These are phyloP conservation scores for Sporothrix inflata DNA, from an alignment of 2,329 filamentous ascomycete genomes.

Conservation along the genomic window DNA sequence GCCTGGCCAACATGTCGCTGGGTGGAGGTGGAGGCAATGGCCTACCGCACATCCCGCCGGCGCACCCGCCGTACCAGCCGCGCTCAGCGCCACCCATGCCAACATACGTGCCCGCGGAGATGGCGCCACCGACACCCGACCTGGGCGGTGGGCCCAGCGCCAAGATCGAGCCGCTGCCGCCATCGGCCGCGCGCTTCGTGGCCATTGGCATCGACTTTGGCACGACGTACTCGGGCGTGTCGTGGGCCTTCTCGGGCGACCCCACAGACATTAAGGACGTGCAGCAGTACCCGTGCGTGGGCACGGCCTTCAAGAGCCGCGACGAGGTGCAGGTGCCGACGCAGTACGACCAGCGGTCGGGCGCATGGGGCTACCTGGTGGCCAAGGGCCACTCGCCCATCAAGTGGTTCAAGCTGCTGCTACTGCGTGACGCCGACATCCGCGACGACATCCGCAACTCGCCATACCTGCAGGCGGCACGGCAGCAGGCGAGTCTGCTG, in stretches of 20 bases:
- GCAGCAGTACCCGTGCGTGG: constrained; percentile 17
- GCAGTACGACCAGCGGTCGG: constrained; percentile 21
- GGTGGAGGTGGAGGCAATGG: not conserved
- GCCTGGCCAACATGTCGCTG: not conserved
- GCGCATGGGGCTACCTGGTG: constrained; percentile 25
- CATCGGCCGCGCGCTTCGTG: constrained; percentile 22
- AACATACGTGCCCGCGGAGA: not conserved
- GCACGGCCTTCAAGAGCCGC: constrained; percentile 31
- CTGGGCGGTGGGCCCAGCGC: not conserved
- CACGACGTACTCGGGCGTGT: constrained; percentile 32
- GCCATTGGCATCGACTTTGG: constrained; percentile 34
- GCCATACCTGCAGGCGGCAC: constrained; percentile 22
- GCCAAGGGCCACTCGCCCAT: constrained; percentile 23
- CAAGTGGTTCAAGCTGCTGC: constrained; percentile 33
- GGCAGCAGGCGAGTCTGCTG: not conserved
- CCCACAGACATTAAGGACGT: constrained; percentile 24
- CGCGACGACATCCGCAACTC: constrained; percentile 27
- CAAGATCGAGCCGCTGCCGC: constrained; percentile 2
- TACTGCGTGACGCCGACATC: constrained; percentile 31
- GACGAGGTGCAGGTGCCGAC: constrained; percentile 32
- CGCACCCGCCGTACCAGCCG: not conserved
- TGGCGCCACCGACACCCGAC: not conserved
- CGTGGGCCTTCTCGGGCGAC: constrained; percentile 30
- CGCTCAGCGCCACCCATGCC: not conserved
- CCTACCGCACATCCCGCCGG: not conserved